Percentiles rank a stretch among this genome's conserved stretches.
These are phyloP conservation scores for Mortierella antarctica DNA, from an alignment of 192 early-diverging fungal species.

Conservation along the genomic window DNA sequence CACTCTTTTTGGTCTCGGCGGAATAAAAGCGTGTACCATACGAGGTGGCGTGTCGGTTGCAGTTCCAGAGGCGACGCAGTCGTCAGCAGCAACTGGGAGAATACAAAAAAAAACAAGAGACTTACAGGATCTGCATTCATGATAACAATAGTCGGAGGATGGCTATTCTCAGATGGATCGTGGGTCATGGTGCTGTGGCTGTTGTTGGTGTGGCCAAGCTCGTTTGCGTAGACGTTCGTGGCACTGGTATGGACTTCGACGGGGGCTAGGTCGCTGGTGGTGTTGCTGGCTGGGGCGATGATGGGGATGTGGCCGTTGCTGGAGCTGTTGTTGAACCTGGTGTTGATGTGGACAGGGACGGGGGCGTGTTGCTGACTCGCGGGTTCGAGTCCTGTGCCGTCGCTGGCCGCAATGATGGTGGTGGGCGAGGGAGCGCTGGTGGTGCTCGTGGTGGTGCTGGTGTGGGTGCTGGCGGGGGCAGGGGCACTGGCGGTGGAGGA, in stretches of 20 bases:
- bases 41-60: no score
- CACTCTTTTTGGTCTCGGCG: no score
- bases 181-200: slow-evolving; percentile 21
- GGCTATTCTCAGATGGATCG: slow-evolving; percentile 28
- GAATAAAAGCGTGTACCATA: no score
- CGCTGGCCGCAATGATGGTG: slow-evolving; percentile 5
- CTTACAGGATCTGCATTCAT: slow-evolving; percentile 51
- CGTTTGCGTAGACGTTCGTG: slow-evolving; percentile 23
- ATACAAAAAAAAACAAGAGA: background rate
- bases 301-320: slow-evolving; percentile 1
- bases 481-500: no score
- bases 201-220: background rate
- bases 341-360: slow-evolving; percentile 1
- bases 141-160: slow-evolving; percentile 46
- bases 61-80: no score
- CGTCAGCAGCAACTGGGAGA: background rate
- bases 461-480: slow-evolving; percentile 1
- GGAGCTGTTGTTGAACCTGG: slow-evolving; percentile 3
- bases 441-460: background rate
- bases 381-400: background rate
- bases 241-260: slow-evolving; percentile 24
- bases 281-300: background rate
- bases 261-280: slow-evolving; percentile 4
- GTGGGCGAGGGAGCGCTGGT: background rate
- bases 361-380: slow-evolving; percentile 8